Evolutionary conservation across 1,139 yeast genomes (phyloP).

Genomic region (Pichia sp.): DNA sequence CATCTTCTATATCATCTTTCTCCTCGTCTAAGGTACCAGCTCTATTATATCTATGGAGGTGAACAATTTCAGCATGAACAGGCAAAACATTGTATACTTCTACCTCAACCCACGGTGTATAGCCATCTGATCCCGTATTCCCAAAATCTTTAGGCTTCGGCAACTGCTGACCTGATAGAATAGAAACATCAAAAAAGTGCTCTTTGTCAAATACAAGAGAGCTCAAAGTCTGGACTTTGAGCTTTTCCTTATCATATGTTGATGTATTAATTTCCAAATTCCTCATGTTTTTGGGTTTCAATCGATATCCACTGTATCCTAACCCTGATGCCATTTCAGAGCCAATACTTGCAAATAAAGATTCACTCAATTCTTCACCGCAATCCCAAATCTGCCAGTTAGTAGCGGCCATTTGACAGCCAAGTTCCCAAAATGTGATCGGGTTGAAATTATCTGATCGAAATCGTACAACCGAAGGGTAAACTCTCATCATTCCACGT

Average conservation of each 20-base stretch:
- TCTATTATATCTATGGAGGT: not conserved
- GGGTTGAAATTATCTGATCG: conserved; percentile 82
- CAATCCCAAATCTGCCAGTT: conserved; percentile 94
- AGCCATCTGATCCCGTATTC: conserved; percentile 37
- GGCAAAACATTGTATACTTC: conserved; percentile 47
- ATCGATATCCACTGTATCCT: conserved; percentile 64
- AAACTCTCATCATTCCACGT: conserved; percentile 70
- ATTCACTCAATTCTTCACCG: conserved; percentile 87
- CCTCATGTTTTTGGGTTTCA: conserved; percentile 51
- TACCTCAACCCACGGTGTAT: conserved; percentile 56
- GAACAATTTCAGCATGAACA: conserved; percentile 9
- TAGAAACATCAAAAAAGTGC: conserved; percentile 37
- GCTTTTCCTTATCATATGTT: conserved; percentile 20
- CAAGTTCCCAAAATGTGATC: conserved; percentile 71
- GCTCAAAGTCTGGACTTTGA: conserved; percentile 15
- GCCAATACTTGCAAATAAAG: conserved; percentile 52
- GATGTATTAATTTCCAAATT: conserved; percentile 27
- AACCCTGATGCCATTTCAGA: conserved; percentile 23
- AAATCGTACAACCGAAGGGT: conserved; percentile 77
- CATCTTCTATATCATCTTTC: not conserved
- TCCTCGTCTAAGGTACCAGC: not conserved
- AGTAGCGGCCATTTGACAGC: conserved; percentile 92
- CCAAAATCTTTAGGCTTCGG: conserved; percentile 55
- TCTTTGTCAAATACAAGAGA: conserved; percentile 16
- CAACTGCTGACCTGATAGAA: conserved; percentile 82